A percentile compares a stretch with the other conserved stretches of the same genome.
phyloP scores from a whole-genome alignment of 2,329 filamentous ascomycete genomes.

The Fusarium miscanthi region DNA sequence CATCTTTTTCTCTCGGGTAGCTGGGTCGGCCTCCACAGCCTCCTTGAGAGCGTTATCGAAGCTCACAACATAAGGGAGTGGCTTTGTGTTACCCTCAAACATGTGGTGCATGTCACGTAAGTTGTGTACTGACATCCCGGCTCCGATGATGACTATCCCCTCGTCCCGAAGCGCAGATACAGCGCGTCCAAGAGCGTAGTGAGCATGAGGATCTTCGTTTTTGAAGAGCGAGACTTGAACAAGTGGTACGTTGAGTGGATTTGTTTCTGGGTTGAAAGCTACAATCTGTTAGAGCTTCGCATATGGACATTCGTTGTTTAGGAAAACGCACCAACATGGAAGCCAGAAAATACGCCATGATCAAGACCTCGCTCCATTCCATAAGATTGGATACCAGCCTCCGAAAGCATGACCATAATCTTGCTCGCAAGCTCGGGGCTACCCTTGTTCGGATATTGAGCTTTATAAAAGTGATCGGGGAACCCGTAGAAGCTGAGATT shows the following conservation, averaged over 20 bases:
- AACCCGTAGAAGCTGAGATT: slow-evolving; percentile 73
- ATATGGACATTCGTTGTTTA: background rate
- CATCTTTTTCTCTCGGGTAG: slow-evolving; percentile 54
- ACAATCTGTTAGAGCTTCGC: slow-evolving; percentile 9
- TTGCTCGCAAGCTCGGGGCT: slow-evolving; percentile 68
- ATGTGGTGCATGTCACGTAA: slow-evolving; percentile 61
- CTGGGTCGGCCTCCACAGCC: slow-evolving; percentile 63
- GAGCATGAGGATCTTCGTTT: slow-evolving; percentile 71
- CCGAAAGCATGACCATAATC: slow-evolving; percentile 65
- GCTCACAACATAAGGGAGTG: slow-evolving; percentile 67
- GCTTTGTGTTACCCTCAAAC: slow-evolving; percentile 52
- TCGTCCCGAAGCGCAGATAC: slow-evolving; percentile 74
- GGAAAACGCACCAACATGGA: slow-evolving; percentile 58
- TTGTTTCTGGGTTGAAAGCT: slow-evolving; percentile 70
- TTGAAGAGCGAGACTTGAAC: slow-evolving; percentile 79
- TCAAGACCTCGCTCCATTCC: slow-evolving; percentile 74
- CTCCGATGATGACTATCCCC: slow-evolving; percentile 74
- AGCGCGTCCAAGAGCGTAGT: slow-evolving; percentile 75
- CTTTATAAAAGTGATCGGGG: slow-evolving; percentile 74
- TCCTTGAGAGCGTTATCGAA: slow-evolving; percentile 77
- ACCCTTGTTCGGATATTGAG: slow-evolving; percentile 73
- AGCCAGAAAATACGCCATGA: slow-evolving; percentile 80
- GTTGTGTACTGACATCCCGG: slow-evolving; percentile 82
- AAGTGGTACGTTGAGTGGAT: slow-evolving; percentile 73
- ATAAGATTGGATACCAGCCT: slow-evolving; percentile 68